These are phyloP conservation scores for Magnolia changhungtana DNA, from an alignment of 164 flowering plant genomes.

Conservation along the genomic window DNA sequence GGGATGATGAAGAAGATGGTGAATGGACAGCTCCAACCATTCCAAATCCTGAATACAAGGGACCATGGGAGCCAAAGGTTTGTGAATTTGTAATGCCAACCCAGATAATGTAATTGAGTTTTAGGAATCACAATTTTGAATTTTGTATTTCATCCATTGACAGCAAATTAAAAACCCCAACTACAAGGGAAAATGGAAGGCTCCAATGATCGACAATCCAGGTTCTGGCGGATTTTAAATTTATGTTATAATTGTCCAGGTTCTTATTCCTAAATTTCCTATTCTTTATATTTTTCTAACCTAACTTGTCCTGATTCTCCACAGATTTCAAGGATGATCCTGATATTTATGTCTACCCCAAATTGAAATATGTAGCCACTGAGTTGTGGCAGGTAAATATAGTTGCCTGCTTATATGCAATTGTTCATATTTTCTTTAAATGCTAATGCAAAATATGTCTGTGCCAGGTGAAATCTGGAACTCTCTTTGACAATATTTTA, in stretches of 20 bases:
- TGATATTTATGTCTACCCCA: slow-evolving; percentile 61
- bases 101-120: neutral
- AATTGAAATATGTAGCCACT: slow-evolving; percentile 70
- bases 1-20: slow-evolving; percentile 99
- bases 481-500: slow-evolving; percentile 86
- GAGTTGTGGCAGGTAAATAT: slow-evolving; percentile 83
- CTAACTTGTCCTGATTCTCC: neutral
- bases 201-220: slow-evolving; percentile 96
- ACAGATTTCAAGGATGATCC: slow-evolving; percentile 91
- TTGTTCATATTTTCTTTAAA: neutral
- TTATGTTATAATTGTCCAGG: neutral
- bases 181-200: slow-evolving; percentile 96
- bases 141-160: slow-evolving; percentile 2
- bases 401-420: neutral
- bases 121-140: neutral
- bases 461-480: slow-evolving; percentile 84
- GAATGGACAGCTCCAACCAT: slow-evolving; percentile 92
- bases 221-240: slow-evolving; percentile 30
- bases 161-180: slow-evolving; percentile 98
- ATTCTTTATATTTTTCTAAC: neutral
- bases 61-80: slow-evolving; percentile 91
- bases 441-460: neutral
- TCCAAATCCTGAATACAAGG: slow-evolving; percentile 92
- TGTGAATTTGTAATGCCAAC: slow-evolving; percentile 6
- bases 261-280: neutral